A percentile compares a stretch with the other conserved stretches of the same genome.
Conservation (phyloP, 2,329 filamentous ascomycete species). For the Penicillium hesseltinei region DNA sequence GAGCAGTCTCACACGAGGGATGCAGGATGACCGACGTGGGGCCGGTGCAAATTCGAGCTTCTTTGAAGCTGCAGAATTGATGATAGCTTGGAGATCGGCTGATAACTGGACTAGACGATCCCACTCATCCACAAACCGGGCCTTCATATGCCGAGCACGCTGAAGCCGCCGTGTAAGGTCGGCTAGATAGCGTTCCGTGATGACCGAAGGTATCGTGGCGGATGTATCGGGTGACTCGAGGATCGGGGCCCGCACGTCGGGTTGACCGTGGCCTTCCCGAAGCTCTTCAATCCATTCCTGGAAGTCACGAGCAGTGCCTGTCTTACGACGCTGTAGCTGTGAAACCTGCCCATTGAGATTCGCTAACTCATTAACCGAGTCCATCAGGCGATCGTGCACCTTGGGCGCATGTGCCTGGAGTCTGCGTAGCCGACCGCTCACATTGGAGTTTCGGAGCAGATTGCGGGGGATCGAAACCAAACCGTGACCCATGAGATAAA, state of each 20-base stretch:
- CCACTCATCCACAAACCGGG: constrained; percentile 84
- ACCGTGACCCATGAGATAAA: constrained; percentile 97
- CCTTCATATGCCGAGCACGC: constrained; percentile 77
- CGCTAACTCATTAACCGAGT: constrained; percentile 75
- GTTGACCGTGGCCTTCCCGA: constrained; percentile 69
- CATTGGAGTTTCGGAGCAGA: constrained; percentile 75
- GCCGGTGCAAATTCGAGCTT: constrained; percentile 70
- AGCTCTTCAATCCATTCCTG: constrained; percentile 96
- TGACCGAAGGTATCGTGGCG: constrained; percentile 67
- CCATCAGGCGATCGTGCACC: constrained; percentile 82
- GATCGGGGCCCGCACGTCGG: constrained; percentile 54
- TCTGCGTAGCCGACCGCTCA: constrained; percentile 69
- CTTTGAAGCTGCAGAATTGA: constrained; percentile 79
- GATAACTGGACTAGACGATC: constrained; percentile 72
- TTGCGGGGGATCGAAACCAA: constrained; percentile 84
- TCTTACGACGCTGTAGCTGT: constrained; percentile 77
- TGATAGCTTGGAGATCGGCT: constrained; percentile 70
- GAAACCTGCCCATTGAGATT: constrained; percentile 77
- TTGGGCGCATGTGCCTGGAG: constrained; percentile 77
- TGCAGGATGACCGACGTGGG: constrained; percentile 55
- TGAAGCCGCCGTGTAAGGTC: constrained; percentile 80
- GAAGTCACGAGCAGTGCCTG: constrained; percentile 70
- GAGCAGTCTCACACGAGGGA: constrained; percentile 60
- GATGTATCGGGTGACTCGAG: constrained; percentile 34
- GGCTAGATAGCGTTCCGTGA: constrained; percentile 90